Base-by-base conservation (phyloP, 2,329 filamentous ascomycete species). In the Trichoderma sp. region DNA sequence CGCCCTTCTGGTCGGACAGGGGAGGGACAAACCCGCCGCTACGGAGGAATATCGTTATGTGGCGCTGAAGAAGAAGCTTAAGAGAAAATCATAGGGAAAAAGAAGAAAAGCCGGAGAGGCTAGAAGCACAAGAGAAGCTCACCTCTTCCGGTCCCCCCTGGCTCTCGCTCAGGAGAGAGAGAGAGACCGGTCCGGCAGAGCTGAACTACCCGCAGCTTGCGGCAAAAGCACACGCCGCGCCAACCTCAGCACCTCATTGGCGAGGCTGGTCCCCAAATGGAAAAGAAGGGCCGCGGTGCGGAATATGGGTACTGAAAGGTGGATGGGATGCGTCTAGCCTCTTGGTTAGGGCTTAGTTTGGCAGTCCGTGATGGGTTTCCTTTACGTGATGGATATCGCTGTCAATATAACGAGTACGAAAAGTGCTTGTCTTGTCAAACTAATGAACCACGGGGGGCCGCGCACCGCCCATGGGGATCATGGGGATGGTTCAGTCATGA, bases 371-470 rank as follows among this genome's bases (percentile, higher is more conserved):
- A 64, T 33, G 69, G 69, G 29, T 72, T 72, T 72, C 27, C 69
- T 6, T 72, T 72, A 72, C 69, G 69, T 72, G 69, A 72, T 72
- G 69, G 29, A 72, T 72, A 50, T 24, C 11, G 31, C 50, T 33
- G 64, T 45, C 64, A 50, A 53, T 50, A 67, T 27, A 60, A 31
- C 45, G n/a, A 21, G 45, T 18, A 31, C 8, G 62, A 35, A n/a
- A 38, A 18, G 18, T 27, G 45, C 29, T 31, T 21, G 18, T 12
- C 29, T 38, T 50, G 24, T 38, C 35, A 24, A 24, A 31, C 67
- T 31, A 33, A 45, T 24, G 60, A 60, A 27, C 9, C 27, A 31
- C 45, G 41, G 31, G 65, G 41, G 29, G 65, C 41, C 65, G 65
- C 33, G 68, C 68, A n/a, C 45, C 45, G 50, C 50, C 65, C 38